Conservation (phyloP, 768 basidiomycete species). For the Rhizopogon rudus region DNA sequence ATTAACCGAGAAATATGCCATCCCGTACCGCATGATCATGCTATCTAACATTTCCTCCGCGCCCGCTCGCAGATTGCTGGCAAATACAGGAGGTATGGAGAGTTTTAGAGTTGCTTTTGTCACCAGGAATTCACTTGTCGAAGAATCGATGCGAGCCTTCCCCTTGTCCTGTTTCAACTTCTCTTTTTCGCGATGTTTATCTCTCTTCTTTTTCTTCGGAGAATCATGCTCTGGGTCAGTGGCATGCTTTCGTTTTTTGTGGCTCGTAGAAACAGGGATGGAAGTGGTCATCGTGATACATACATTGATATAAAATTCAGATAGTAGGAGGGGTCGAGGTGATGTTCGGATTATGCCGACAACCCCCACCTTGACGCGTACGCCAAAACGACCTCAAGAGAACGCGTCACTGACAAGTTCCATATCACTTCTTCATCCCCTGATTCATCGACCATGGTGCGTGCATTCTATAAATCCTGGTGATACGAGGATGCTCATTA, state of each 20-base stretch:
- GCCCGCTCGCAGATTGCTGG: slow-evolving; percentile 64
- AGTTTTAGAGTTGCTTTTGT: slow-evolving; percentile 64
- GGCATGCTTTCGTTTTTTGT: slow-evolving; percentile 43
- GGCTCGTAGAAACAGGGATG: background rate
- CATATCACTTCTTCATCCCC: slow-evolving; percentile 5
- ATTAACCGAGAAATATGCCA: background rate
- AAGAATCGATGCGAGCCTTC: slow-evolving; percentile 28
- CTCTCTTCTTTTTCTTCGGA: slow-evolving; percentile 31
- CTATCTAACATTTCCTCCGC: slow-evolving; percentile 89
- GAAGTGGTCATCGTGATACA: slow-evolving; percentile 1
- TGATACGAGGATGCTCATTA: background rate
- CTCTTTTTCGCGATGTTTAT: background rate
- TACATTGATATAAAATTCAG: background rate
- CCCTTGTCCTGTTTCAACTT: slow-evolving; percentile 25
- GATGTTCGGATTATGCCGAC: background rate
- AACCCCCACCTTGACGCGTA: slow-evolving; percentile 16
- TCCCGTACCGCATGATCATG: slow-evolving; percentile 86
- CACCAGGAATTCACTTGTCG: slow-evolving; percentile 49
- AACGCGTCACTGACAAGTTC: slow-evolving; percentile 20
- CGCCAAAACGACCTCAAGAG: slow-evolving; percentile 4
- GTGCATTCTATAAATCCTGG: slow-evolving; percentile 8
- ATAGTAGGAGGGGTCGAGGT: background rate
- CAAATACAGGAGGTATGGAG: slow-evolving; percentile 79
- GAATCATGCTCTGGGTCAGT: slow-evolving; percentile 17
- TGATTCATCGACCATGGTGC: slow-evolving; percentile 40